Conservation (phyloP, 345 rosid species). For the Zanthoxylum bungeanum region DNA sequence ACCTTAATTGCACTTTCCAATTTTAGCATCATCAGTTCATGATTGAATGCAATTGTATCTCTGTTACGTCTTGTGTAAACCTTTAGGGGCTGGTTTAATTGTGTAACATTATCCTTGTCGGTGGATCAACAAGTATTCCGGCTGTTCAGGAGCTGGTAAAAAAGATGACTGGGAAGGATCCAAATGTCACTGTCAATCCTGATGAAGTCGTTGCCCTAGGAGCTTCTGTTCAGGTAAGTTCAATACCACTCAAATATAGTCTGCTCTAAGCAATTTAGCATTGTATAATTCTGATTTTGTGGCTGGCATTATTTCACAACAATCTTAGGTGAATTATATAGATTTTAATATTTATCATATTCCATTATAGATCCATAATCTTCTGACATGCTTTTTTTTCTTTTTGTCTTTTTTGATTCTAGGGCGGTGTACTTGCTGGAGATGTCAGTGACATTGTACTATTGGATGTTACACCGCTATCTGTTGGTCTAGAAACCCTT, state of each 20-base stretch:
- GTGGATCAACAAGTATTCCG: constrained; percentile 97
- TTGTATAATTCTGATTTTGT: background rate
- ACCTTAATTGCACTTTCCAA: too few relatives aligned
- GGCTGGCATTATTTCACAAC: background rate
- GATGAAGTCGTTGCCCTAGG: constrained; percentile 99
- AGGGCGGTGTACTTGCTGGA: constrained; percentile 97
- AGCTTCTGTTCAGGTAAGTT: constrained; percentile 93
- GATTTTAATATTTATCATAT: background rate
- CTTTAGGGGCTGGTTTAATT: too few relatives aligned
- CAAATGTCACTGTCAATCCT: constrained; percentile 94
- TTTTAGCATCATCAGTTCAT: too few relatives aligned
- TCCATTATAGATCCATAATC: too few relatives aligned
- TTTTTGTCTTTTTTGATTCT: background rate
- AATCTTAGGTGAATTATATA: background rate
- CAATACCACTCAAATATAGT: background rate
- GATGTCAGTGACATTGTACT: constrained; percentile 97
- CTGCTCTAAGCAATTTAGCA: background rate
- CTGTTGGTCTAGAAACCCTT: constrained; percentile 90
- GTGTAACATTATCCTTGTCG: constrained; percentile 92
- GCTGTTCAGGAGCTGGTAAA: constrained; percentile 92
- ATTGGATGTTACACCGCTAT: constrained; percentile 82
- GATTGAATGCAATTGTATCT: too few relatives aligned
- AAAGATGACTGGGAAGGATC: constrained; percentile 90
- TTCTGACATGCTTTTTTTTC: background rate
- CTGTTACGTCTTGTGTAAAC: too few relatives aligned